Base-by-base conservation (phyloP, 164 flowering plant genomes). In the Nymphaea colorata region DNA sequence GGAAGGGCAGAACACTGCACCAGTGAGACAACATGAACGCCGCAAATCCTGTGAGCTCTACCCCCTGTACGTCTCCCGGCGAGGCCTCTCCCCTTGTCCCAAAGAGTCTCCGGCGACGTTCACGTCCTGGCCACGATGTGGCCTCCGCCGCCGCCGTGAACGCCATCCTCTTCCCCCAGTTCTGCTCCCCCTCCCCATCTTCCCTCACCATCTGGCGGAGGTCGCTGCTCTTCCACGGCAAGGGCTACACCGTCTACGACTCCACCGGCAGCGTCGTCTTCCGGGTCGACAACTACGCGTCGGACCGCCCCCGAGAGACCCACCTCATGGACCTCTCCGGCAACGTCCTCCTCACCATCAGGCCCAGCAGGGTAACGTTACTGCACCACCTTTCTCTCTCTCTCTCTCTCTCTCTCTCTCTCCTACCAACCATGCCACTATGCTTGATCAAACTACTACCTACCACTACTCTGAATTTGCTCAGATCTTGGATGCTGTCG, bases 241-340 rank as follows among this genome's bases (percentile, higher is more conserved):
- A 71, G 43, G 77, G 74, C 44, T 70, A 74, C 71, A 64, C 69
- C 4, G 77, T 74, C 47, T 70, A 17, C 59, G 71, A 74, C 45
- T 74, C 73, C 2, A 59, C 43, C 6, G 77, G 77, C 11, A 51
- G 61, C 7, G 45, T 70, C 44, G 64, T 74, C 6, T 74, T 74
- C 44, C 65, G 74, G 3, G 77, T 74, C 8, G 74, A 74, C 14
- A 67, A 70, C n/a, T 74, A 74, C 63, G 65, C 73, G 3, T 64
- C 53, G 42, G 66, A 70, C 36, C 42, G 74, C 68, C 64, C 66
- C 14, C 47, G 65, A 4, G 68, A 67, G 62, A 64, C 70, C 43
- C 68, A 70, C 59, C 74, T 74, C 63, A 71, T 74, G 77, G 77
- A 74, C 25, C 51, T 43, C 63, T 6, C 42, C 14, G 74, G 77